Evolutionary conservation across 768 basidiomycete genomes (phyloP), one percentile per base, ranked within the genome.

Genomic region (Peribolospora baueri): DNA sequence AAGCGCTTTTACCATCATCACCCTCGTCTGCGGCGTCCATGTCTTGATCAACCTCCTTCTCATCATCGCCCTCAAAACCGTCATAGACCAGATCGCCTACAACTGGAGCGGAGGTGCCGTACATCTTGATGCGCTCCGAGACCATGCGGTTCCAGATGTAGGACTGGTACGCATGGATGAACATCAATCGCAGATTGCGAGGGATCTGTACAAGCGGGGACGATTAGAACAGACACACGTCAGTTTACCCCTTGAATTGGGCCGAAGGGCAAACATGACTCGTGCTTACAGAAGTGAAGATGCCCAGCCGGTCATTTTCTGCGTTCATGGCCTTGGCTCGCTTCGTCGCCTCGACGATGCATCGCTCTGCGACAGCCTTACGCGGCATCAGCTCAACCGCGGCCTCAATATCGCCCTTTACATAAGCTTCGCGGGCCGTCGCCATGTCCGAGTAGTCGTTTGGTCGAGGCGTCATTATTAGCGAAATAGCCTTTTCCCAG

Each of bases 91-190:
- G 73, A 65, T 98, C 93, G 1, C 93, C 93, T 5, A 77, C 76
- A 48, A 88, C 73, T 2, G 85, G 79, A 57, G 75, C 73, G 52
- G 80, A 75, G 52, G 74, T 70, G 40, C 90, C 87, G 62, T 79
- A 79, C 50, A 73, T 72, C 57, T 77, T 78, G 63, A 97, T 79
- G 9, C 93, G 81, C 68, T 95, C 87, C 3, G 90, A 95, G 46
- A 90, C 85, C 55, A 95, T 80, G 50, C 86, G 79, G 68, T 98
- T 98, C 91, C 91, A 98, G 42, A 97, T 80, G 62, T 95, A 98
- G 11, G 85, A 90, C 67, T 98, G 93, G 66, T 95, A 98, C 40
- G 90, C 90, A 67, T 98, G 93, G 54, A 95, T 79, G 66, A 97
- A 98, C 84, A 98, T 95, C 60, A 93, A 70, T 52, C 93, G 76